Evolutionary conservation across 345 rosid species (phyloP).

Genomic region (Rhizophora mangle): DNA sequence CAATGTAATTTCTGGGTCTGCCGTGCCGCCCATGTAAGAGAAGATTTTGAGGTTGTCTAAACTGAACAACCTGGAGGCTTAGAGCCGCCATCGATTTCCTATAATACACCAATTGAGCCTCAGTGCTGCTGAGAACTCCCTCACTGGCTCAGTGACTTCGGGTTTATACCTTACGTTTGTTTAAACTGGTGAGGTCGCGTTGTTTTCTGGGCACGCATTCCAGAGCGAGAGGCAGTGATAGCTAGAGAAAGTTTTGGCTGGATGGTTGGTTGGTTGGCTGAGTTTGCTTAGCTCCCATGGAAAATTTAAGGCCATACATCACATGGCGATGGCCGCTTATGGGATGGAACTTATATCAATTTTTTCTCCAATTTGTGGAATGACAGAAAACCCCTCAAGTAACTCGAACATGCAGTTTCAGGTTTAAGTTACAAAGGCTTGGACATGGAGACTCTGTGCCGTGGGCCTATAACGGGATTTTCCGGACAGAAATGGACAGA

Average conservation of each 20-base stretch:
- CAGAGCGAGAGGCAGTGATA: neutral
- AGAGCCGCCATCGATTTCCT: slow-evolving; percentile 56
- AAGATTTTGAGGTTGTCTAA: slow-evolving; percentile 12
- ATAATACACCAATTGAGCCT: neutral
- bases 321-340: neutral
- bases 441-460: too few species aligned
- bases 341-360: neutral
- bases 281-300: neutral
- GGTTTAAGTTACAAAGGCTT: neutral
- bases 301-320: slow-evolving; percentile 26
- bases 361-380: neutral
- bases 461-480: too few species aligned
- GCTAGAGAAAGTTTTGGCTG: neutral
- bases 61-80: slow-evolving; percentile 44
- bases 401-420: neutral
- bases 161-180: neutral
- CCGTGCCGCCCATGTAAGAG: slow-evolving; percentile 6
- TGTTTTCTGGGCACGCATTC: too few species aligned
- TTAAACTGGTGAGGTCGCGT: neutral
- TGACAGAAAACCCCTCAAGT: slow-evolving; percentile 1
- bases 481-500: too few species aligned
- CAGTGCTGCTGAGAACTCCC: neutral
- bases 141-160: neutral
- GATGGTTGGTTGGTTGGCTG: slow-evolving; percentile 10
- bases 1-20: slow-evolving; percentile 15